These are phyloP conservation scores for Ceriops zippeliana DNA, from an alignment of 345 rosid genomes.

Conservation along the genomic window DNA sequence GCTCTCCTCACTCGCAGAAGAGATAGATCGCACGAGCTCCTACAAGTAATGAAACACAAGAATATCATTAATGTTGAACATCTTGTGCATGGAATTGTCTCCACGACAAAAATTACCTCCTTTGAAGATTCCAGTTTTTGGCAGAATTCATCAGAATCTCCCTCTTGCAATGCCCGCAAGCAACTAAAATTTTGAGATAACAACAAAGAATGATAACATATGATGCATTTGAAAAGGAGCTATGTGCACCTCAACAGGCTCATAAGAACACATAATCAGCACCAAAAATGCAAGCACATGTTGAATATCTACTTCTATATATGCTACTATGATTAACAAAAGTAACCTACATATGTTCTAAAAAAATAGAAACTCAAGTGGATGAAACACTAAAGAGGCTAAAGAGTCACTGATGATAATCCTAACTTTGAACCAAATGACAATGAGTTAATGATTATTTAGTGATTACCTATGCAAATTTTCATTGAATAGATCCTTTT, in stretches of 20 bases:
- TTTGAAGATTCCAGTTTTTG: slow-evolving; percentile 59
- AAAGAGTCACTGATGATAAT: too few species aligned
- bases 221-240: neutral
- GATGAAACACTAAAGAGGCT: too few species aligned
- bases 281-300: neutral
- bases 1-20: slow-evolving; percentile 85
- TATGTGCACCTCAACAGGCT: neutral
- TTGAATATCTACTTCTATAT: too few species aligned
- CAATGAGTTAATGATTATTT: too few species aligned
- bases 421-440: too few species aligned
- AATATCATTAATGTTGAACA: slow-evolving; percentile 15
- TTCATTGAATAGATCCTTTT: slow-evolving; percentile 63
- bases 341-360: too few species aligned
- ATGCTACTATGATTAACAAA: too few species aligned
- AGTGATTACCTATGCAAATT: slow-evolving; percentile 66
- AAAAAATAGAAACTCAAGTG: too few species aligned
- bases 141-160: slow-evolving; percentile 63
- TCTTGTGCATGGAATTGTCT: slow-evolving; percentile 15
- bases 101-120: slow-evolving; percentile 47
- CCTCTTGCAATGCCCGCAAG: slow-evolving; percentile 83
- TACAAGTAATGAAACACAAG: slow-evolving; percentile 20
- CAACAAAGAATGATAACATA: slow-evolving; percentile 14
- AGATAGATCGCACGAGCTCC: slow-evolving; percentile 76
- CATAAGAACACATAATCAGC: neutral
- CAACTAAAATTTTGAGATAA: slow-evolving; percentile 50